Evolutionary conservation across 352 stramenopile species (phyloP).

Genomic region (Globisporangium iwayamae): DNA sequence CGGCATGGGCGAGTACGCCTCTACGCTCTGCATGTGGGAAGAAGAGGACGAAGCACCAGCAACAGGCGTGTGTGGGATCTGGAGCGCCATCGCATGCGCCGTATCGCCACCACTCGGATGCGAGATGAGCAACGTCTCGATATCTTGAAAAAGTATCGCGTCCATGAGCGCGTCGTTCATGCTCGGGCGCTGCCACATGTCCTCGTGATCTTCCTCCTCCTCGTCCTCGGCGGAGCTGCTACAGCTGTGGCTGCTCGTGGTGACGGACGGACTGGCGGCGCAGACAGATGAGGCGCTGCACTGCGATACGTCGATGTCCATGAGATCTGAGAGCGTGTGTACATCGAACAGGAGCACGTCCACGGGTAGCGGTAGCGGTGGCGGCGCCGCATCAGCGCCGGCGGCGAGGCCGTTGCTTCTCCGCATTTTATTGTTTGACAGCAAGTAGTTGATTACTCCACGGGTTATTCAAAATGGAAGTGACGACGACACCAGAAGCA

Average conservation of each 20-base stretch:
- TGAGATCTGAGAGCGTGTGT: slow-evolving; percentile 13
- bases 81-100: not conserved
- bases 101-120: not conserved
- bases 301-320: slow-evolving; percentile 2
- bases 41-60: not conserved
- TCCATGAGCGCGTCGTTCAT: slow-evolving; percentile 12
- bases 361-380: not conserved
- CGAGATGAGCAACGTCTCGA: slow-evolving; percentile 13
- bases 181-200: not conserved
- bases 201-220: slow-evolving; percentile 1
- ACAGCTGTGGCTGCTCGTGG: not conserved
- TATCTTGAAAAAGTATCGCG: slow-evolving; percentile 16
- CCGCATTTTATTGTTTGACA: not conserved
- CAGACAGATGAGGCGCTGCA: not conserved
- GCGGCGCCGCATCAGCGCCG: not conserved
- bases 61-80: not conserved
- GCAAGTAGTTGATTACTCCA: not conserved
- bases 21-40: not conserved
- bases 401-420: not conserved
- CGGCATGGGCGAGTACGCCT: not conserved
- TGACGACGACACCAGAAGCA: not conserved
- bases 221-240: not conserved
- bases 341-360: slow-evolving; percentile 9
- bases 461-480: not conserved
- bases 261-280: not conserved